Conservation (phyloP, 805 yeast genomes). For the Starmera quercuum region DNA sequence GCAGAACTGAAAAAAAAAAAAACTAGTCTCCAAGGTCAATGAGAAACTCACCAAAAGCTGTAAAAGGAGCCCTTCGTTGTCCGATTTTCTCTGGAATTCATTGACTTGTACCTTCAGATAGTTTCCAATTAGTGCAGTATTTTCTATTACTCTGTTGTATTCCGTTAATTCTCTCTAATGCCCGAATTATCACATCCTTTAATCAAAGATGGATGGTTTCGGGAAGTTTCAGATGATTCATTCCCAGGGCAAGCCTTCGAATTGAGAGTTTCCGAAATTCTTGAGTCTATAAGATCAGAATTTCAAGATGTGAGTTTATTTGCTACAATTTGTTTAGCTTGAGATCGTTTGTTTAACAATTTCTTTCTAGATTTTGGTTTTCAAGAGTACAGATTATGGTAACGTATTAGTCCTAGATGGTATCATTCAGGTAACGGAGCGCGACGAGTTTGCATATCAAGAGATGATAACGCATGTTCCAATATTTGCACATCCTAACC, state of each 20-base stretch:
- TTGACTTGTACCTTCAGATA: no score
- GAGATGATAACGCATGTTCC: constrained; percentile 87
- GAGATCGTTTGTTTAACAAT: constrained; percentile 5
- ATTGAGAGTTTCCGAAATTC: constrained; percentile 52
- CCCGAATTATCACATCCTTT: constrained; percentile 19
- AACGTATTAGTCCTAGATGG: constrained; percentile 88
- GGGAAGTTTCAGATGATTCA: constrained; percentile 57
- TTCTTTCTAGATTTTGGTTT: constrained; percentile 38
- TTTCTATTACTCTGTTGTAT: constrained; percentile 3
- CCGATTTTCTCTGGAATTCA: no score
- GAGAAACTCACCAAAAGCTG: no score
- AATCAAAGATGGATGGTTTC: constrained; percentile 69
- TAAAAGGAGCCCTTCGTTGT: no score
- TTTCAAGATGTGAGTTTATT: constrained; percentile 59
- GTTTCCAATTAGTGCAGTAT: no score
- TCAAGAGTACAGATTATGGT: constrained; percentile 69
- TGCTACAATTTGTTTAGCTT: no score
- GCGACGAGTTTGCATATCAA: constrained; percentile 91
- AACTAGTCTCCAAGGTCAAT: no score
- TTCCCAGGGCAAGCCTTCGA: constrained; percentile 86
- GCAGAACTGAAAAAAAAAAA: no score
- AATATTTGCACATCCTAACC: constrained; percentile 65
- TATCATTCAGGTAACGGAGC: constrained; percentile 82
- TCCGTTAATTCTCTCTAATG: constrained; percentile 8
- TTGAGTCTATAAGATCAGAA: constrained; percentile 60